Evolutionary conservation across 2,329 filamentous ascomycete genomes (phyloP), one percentile per base, ranked within the genome.

Genomic region (Aspergillus fumigatiaffinis): DNA sequence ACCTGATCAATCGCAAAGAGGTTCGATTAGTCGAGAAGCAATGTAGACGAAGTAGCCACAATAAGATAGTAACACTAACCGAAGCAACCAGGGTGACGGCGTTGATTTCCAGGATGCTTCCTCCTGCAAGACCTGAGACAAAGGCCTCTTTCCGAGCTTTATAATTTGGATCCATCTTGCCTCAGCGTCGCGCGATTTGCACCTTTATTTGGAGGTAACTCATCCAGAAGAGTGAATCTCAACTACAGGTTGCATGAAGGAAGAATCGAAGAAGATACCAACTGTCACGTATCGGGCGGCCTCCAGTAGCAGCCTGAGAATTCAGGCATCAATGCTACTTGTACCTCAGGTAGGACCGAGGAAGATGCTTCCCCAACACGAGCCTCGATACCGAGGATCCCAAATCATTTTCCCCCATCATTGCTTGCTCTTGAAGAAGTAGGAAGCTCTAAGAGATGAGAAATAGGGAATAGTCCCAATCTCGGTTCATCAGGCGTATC

Each of bases 111-210:
- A 82, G 79, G 59, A 96, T 87, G 32, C 86, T 83, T 58, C 94
- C 91, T 44, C 94, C 94, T 6, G 88, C 87, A 29, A 96, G 85
- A 73, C 92, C 90, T 54, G 93, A 96, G 69, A 99, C 94, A 73
- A 96, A 96, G 71, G 91, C 91, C 80, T 96, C 92, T 79, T 99
- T 99, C 65, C 89, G 82, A 68, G 89, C 85, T 78, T 97, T 99
- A 80, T 97, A 96, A 76, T 82, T 87, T 53, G 70, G 63, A 47
- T 73, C 71, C 75, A 74, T 75, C 8, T 52, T 68, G 41, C 42
- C 25, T 29, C 46, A 42, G 46, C 21, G 50, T 53, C 38, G 29
- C 20, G 20, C 5, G 21, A 56, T 10, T 32, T 29, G 23, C 10
- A 25, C 50, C 4, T 25, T 51, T 51, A 51, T 12, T 29, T 9